Conservation (phyloP, 2,329 filamentous ascomycete genomes). For the Dothistroma septosporum region DNA sequence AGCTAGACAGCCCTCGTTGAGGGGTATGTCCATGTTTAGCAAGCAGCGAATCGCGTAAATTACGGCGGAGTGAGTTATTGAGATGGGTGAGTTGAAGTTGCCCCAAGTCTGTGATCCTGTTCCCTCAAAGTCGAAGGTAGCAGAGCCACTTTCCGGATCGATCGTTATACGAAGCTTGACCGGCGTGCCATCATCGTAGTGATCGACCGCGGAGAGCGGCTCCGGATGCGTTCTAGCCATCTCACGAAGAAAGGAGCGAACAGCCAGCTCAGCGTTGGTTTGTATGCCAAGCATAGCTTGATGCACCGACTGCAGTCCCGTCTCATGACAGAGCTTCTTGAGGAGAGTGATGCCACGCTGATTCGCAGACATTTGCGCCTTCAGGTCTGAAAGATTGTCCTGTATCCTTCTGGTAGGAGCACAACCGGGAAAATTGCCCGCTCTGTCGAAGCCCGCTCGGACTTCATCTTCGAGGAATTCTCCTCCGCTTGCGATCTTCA, state of each 20-base stretch:
- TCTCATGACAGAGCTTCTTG: conserved; percentile 35
- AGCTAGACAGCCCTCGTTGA: conserved; percentile 44
- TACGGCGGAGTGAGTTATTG: conserved; percentile 38
- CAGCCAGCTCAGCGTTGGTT: conserved; percentile 35
- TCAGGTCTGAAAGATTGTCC: conserved; percentile 38
- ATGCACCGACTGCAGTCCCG: conserved; percentile 35
- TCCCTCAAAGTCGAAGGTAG: conserved; percentile 41
- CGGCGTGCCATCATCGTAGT: conserved; percentile 41
- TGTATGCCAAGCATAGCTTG: conserved; percentile 42
- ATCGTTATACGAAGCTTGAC: conserved; percentile 37
- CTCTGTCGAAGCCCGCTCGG: conserved; percentile 50
- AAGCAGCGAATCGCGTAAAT: conserved; percentile 34
- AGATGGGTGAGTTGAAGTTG: conserved; percentile 38
- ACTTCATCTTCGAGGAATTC: conserved; percentile 37
- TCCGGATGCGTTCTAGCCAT: conserved; percentile 17
- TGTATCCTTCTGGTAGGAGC: conserved; percentile 31
- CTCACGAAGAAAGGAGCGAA: conserved; percentile 32
- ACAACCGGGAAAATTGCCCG: conserved; percentile 50
- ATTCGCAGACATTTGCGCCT: conserved; percentile 37
- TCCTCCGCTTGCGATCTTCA: conserved; percentile 27
- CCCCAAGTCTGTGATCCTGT: conserved; percentile 36
- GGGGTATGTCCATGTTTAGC: conserved; percentile 40
- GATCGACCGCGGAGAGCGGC: conserved; percentile 33
- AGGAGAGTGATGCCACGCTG: conserved; percentile 36
- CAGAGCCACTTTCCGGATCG: conserved; percentile 29